Conservation (phyloP, 805 yeast genomes). For the Kazachstania psychrophila region DNA sequence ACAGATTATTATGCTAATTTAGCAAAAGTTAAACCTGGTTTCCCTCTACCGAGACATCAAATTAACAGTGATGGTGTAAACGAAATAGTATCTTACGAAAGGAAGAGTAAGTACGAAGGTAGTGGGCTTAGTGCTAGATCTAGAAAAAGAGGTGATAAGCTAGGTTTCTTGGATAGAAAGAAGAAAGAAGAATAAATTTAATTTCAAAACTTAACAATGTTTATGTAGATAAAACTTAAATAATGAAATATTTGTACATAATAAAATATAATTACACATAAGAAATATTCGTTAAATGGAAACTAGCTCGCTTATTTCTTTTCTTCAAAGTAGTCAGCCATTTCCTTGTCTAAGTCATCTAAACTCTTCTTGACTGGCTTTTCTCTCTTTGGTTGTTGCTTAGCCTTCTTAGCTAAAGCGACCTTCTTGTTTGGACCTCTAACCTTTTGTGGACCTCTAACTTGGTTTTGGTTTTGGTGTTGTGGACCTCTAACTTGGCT, state of each 20-base stretch:
- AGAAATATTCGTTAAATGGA: not conserved
- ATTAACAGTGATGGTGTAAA: slow-evolving; percentile 9
- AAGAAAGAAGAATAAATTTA: slow-evolving; percentile 4
- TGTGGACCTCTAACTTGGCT: slow-evolving; percentile 2
- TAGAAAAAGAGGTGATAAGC: slow-evolving; percentile 48
- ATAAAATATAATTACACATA: too few species aligned
- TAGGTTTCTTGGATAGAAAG: slow-evolving; percentile 26
- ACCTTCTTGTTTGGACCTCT: slow-evolving; percentile 31
- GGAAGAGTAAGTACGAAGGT: slow-evolving; percentile 62
- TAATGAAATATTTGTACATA: too few species aligned
- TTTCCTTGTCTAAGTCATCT: slow-evolving; percentile 94
- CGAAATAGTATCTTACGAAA: slow-evolving; percentile 27
- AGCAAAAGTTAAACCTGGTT: slow-evolving; percentile 45
- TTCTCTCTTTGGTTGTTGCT: slow-evolving; percentile 30
- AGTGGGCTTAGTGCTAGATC: slow-evolving; percentile 50
- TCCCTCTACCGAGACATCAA: slow-evolving; percentile 32
- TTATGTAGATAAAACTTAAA: too few species aligned
- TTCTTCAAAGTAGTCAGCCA: slow-evolving; percentile 84
- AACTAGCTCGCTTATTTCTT: slow-evolving; percentile 12
- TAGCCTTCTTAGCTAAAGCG: slow-evolving; percentile 29
- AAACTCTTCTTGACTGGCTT: slow-evolving; percentile 60
- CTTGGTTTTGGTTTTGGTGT: slow-evolving; percentile 7
- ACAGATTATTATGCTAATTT: slow-evolving; percentile 28
- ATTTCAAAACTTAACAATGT: too few species aligned
- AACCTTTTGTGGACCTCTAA: slow-evolving; percentile 3